These are phyloP conservation scores for Elsinoe necatrix DNA, from an alignment of 2,329 filamentous ascomycete species.

Conservation along the genomic window DNA sequence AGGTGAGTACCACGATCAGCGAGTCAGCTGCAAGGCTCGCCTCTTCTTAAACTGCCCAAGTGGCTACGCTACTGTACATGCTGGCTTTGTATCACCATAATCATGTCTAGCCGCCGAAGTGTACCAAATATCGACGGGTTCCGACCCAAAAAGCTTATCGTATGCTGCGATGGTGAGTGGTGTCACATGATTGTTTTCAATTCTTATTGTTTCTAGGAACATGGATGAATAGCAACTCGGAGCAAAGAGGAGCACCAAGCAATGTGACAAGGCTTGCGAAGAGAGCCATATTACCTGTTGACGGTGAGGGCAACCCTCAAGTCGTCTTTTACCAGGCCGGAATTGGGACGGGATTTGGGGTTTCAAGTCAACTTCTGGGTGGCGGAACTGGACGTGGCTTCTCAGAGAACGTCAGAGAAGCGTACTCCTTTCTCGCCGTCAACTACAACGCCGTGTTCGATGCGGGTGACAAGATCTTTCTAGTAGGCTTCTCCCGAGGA, in stretches of 20 bases:
- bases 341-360: slow-evolving; percentile 29
- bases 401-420: slow-evolving; percentile 46
- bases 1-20: neutral
- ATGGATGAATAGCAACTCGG: slow-evolving; percentile 19
- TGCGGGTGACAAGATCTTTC: slow-evolving; percentile 27
- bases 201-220: neutral
- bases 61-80: neutral
- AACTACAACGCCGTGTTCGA: slow-evolving; percentile 38
- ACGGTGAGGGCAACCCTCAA: slow-evolving; percentile 29
- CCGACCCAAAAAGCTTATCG: slow-evolving; percentile 14
- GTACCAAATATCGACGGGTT: neutral
- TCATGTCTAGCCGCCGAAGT: neutral
- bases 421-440: slow-evolving; percentile 52
- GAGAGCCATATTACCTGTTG: slow-evolving; percentile 28
- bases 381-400: slow-evolving; percentile 28
- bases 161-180: slow-evolving; percentile 15
- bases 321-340: slow-evolving; percentile 34
- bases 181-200: neutral
- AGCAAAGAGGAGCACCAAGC: slow-evolving; percentile 27
- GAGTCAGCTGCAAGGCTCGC: neutral
- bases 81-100: neutral
- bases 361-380: slow-evolving; percentile 27
- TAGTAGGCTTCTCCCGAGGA: slow-evolving; percentile 38
- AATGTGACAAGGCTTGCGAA: slow-evolving; percentile 30
- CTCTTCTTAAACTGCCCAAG: neutral